These are phyloP conservation scores for Tetrapisispora nanseiensis DNA, from an alignment of 805 yeast species.

Conservation along the genomic window DNA sequence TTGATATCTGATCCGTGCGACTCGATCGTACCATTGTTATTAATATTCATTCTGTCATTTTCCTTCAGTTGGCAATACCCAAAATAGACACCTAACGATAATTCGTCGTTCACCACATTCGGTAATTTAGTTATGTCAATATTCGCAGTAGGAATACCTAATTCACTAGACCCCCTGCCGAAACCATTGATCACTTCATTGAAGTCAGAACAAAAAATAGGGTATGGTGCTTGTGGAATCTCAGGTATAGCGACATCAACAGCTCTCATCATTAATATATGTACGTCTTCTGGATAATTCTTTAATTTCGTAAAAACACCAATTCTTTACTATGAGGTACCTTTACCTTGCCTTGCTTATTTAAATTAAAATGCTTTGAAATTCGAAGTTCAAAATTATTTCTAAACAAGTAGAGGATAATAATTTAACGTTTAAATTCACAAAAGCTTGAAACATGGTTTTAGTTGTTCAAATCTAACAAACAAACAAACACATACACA, in stretches of 20 bases:
- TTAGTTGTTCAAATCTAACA: too few relatives aligned
- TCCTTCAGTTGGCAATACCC: slow-evolving; percentile 51
- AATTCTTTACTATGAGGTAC: too few relatives aligned
- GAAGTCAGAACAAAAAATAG: slow-evolving; percentile 34
- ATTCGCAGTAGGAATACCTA: slow-evolving; percentile 95
- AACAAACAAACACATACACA: too few relatives aligned
- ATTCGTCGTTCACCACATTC: slow-evolving; percentile 18
- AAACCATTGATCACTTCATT: slow-evolving; percentile 66
- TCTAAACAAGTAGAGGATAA: too few relatives aligned
- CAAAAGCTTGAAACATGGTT: too few relatives aligned
- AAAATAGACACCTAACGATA: slow-evolving; percentile 72
- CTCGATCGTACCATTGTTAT: slow-evolving; percentile 12
- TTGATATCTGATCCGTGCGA: background rate
- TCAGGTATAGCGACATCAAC: slow-evolving; percentile 31
- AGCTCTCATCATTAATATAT: background rate
- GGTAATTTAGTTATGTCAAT: slow-evolving; percentile 50
- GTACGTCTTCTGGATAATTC: too few relatives aligned
- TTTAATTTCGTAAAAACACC: too few relatives aligned
- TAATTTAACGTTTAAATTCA: too few relatives aligned
- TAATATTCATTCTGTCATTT: background rate
- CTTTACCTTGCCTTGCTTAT: too few relatives aligned
- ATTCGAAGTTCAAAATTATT: too few relatives aligned
- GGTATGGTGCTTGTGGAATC: slow-evolving; percentile 37
- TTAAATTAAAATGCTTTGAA: too few relatives aligned
- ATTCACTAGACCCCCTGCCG: slow-evolving; percentile 89